Evolutionary conservation across 257 asterid species (phyloP), one percentile per base, ranked within the genome.

Genomic region (Lycium ferocissimum): DNA sequence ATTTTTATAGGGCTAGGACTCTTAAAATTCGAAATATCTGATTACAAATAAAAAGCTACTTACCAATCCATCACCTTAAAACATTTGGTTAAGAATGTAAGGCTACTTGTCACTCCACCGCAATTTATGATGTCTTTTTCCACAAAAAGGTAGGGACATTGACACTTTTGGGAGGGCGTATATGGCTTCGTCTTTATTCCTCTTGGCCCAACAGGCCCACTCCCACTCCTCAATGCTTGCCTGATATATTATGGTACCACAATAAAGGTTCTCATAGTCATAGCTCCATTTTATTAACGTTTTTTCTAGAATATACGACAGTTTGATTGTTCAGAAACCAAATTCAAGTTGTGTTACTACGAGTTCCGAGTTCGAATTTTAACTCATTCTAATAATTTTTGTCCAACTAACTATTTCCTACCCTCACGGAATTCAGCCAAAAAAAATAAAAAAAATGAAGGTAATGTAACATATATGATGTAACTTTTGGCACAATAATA

Each of bases 61-160:
- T 67, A 67, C 7, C 15, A 15, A 5, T 0, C 33, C 13, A 7
- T 11, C 15, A 26, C 15, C 14, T 3, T 11, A 40, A 40, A 6
- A 40, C 45, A 3, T 40, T 0, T 40, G 6, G 45, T 40, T 40
- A 40, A 40, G 45, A 40, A 40, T 40, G 7, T 0, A 40, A 5
- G 45, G 45, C 33, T 40, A 40, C 6, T 40, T 40, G 45, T 0
- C 6, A 40, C 45, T 6, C 11, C 26, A 0, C 3, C 11, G 37
- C 37, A 5, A 37, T 67, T 67, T 22, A 22, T 69, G 1, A 13
- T 26, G 45, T 49, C 20, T 12, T 49, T 75, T 49, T 75, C 61
- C 81, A 49, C 81, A 49, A 12, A 73, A 75, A 75, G 62, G 81
- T 22, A 22, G 45, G 57, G 81, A 22, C 45, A 75, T 20, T 47